phyloP scores from a whole-genome alignment of 2,329 filamentous ascomycete genomes.

The Ceratocystis diversiconidia region DNA sequence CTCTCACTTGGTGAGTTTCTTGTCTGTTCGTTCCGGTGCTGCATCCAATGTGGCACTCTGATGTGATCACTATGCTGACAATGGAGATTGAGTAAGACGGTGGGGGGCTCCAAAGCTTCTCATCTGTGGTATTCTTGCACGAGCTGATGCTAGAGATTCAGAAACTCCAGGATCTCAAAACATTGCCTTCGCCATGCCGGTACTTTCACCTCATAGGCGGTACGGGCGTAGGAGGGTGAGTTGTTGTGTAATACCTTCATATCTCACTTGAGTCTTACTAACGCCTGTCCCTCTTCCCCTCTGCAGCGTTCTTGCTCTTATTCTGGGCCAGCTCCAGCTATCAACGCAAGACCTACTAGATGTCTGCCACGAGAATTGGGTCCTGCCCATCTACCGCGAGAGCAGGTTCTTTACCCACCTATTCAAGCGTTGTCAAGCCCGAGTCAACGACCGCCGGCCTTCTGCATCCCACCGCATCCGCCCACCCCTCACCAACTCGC shows the following conservation, averaged over 20 bases:
- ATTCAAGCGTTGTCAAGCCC: neutral
- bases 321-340: neutral
- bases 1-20: neutral
- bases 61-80: neutral
- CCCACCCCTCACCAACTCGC: neutral
- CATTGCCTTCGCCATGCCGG: neutral
- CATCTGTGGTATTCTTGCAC: neutral
- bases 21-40: neutral
- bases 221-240: constrained; percentile 1
- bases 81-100: neutral
- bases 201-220: neutral
- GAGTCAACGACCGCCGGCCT: neutral
- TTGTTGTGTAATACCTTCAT: neutral
- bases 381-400: neutral
- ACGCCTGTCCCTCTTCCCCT: neutral
- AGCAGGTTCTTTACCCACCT: constrained; percentile 1
- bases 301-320: neutral
- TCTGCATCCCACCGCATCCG: neutral
- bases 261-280: neutral
- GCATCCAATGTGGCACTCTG: neutral
- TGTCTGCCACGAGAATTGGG: neutral
- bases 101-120: neutral
- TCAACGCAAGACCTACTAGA: neutral
- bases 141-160: constrained; percentile 1
- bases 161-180: neutral